Base-by-base conservation (phyloP, 2,329 filamentous ascomycete genomes). In the Aspergillus sp. region DNA sequence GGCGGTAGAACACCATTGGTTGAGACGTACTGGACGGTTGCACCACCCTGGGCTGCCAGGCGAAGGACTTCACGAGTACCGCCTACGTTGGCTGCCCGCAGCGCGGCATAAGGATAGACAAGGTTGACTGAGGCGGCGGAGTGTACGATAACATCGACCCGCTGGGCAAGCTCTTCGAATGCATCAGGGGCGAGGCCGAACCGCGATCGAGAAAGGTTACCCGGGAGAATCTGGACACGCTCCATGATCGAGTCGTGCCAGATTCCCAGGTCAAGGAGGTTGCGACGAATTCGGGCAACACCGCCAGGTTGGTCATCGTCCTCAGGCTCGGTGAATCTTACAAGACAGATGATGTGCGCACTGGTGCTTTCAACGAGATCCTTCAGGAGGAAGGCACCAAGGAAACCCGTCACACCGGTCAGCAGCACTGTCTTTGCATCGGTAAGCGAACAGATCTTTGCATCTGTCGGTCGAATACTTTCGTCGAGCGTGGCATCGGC, bases 181-280 rank as follows among this genome's bases (percentile, higher is more conserved):
- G 77, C 80, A 12, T 88, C 84, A 0, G 84, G 81, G 0, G 86
- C 80, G 19, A 93, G 81, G 52, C 90, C 90, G 15, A 93, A 82
- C 1, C 84, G 82, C 66, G 85, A 86, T 37, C 86, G 81, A 6
- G 88, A 85, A 44, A 93, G 70, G 68, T 92, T 91, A 44, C 88
- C 90, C 0, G 89, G 86, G 8, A 93, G 75, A 35, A 93, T 85
- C 66, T 91, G 87, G 52, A 93, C 86, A 8, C 90, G 87, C 68
- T 93, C 90, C 70, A 92, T 86, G 66, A 93, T 87, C 0, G 84
- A 84, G 67, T 93, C 89, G 52, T 85, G 82, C 90, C 90, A 93
- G 2, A 93, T 77, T 1, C 90, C 90, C 17, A 91, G 78, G 63
- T 91, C 90, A n/a, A 93, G 82, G 19, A 93, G 76, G 66, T 93